These are phyloP conservation scores for Colletotrichum liriopes DNA, from an alignment of 2,329 filamentous ascomycete genomes.

Conservation along the genomic window DNA sequence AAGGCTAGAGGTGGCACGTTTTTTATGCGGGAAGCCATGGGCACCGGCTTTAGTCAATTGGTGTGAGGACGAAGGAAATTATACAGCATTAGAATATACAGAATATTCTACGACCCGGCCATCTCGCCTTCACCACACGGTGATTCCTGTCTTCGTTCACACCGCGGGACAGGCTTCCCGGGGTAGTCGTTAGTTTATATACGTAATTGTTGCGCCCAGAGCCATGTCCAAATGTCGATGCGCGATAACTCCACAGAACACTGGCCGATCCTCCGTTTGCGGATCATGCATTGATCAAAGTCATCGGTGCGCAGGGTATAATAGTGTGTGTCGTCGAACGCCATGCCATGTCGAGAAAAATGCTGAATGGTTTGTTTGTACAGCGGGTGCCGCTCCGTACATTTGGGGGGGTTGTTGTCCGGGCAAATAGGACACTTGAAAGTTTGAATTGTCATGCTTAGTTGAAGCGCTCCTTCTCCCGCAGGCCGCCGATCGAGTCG, in stretches of 20 bases:
- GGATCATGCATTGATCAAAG: conserved; percentile 36
- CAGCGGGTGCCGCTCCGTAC: conserved; percentile 42
- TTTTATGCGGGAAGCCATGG: background rate
- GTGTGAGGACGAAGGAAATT: conserved; percentile 48
- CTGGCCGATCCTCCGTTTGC: conserved; percentile 26
- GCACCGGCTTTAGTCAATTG: conserved; percentile 9
- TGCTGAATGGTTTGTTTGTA: conserved; percentile 36
- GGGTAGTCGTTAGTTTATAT: conserved; percentile 41
- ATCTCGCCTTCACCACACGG: conserved; percentile 40
- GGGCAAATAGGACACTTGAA: conserved; percentile 31
- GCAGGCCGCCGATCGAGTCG: conserved; percentile 92
- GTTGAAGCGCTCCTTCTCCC: conserved; percentile 81
- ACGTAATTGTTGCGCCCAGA: conserved; percentile 38
- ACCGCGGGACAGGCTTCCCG: conserved; percentile 40
- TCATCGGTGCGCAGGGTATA: conserved; percentile 44
- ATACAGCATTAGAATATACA: conserved; percentile 57
- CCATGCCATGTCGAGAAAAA: conserved; percentile 42
- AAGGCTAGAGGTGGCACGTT: background rate
- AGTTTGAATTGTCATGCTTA: conserved; percentile 41
- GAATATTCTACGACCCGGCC: conserved; percentile 43
- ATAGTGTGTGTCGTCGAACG: conserved; percentile 43
- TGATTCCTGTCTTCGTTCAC: conserved; percentile 37
- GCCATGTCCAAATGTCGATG: conserved; percentile 37
- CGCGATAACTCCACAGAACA: conserved; percentile 30
- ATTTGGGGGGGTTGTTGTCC: conserved; percentile 21